phyloP scores from a whole-genome alignment of 202 grass and related monocot species.

The Eragrostis tef region DNA sequence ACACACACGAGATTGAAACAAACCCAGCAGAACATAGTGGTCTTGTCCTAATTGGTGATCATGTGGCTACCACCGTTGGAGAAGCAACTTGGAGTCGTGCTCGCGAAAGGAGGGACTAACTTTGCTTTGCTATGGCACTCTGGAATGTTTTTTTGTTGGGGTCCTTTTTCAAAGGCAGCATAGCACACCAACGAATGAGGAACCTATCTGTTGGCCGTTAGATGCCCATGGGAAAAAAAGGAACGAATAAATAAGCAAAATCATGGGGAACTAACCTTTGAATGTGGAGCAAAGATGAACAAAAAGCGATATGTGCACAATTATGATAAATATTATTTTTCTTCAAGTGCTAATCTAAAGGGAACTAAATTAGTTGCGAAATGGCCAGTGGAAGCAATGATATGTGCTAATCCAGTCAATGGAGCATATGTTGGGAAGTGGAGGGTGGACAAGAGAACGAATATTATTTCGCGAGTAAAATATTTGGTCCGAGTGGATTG shows the following conservation, averaged over 20 bases:
- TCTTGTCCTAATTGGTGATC: not conserved
- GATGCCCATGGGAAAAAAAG: constrained; percentile 11
- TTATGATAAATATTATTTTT: constrained; percentile 8
- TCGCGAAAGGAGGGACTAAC: constrained; percentile 16
- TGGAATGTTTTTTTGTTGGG: constrained; percentile 17
- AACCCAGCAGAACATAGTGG: not conserved
- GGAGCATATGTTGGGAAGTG: constrained; percentile 4
- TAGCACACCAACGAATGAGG: constrained; percentile 2
- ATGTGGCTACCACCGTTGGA: not conserved
- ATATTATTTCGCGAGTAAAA: not conserved
- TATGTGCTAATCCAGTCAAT: constrained; percentile 39
- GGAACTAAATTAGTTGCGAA: not conserved
- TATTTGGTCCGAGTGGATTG: constrained; percentile 7
- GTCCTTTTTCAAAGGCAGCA: not conserved
- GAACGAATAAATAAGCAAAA: constrained; percentile 21
- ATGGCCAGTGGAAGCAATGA: constrained; percentile 22
- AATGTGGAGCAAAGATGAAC: constrained; percentile 29
- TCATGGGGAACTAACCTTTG: not conserved
- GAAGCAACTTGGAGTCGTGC: constrained; percentile 19
- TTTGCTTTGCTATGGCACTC: not conserved
- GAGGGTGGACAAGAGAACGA: not conserved
- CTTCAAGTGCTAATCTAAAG: constrained; percentile 15
- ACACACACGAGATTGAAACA: not conserved
- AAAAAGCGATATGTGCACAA: constrained; percentile 17
- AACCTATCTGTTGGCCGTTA: constrained; percentile 40